Percentiles rank a stretch among this genome's conserved stretches.
These are phyloP conservation scores for Edaphochlamys debaryana DNA, from an alignment of 139 green algal genomes.

Conservation along the genomic window DNA sequence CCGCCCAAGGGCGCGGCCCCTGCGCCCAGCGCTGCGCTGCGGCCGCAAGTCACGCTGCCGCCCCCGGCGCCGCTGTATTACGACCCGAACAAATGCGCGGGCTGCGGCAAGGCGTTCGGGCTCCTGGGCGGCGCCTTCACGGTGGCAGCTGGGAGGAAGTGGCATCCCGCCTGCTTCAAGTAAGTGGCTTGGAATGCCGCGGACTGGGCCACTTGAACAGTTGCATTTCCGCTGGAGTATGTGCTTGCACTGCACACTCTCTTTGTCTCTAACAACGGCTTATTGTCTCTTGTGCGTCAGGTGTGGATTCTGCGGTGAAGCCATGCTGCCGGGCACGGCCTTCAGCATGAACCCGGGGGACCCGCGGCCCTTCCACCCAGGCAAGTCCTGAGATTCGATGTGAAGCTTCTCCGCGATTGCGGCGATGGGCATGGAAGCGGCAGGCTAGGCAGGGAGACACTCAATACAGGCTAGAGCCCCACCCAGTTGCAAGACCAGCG, in stretches of 20 bases:
- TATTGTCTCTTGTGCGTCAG: no score
- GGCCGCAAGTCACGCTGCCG: not conserved
- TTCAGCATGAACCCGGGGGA: conserved; percentile 36
- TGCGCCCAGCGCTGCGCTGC: not conserved
- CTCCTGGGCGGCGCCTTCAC: conserved; percentile 33
- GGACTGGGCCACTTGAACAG: no score
- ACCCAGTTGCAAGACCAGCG: no score
- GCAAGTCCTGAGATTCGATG: no score
- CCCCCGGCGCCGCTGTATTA: conserved; percentile 16
- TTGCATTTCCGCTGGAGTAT: no score
- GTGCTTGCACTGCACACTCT: not conserved
- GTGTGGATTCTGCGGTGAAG: conserved; percentile 65
- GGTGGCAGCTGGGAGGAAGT: conserved; percentile 53
- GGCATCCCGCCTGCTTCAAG: conserved; percentile 62
- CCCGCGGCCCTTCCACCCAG: conserved; percentile 58
- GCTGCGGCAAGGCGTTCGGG: conserved; percentile 43
- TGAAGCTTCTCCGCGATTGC: no score
- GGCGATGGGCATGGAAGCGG: no score
- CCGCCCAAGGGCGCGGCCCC: not conserved
- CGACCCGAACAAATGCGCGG: conserved; percentile 48
- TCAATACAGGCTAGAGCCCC: no score
- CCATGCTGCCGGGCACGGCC: conserved; percentile 42
- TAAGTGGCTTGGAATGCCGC: not conserved
- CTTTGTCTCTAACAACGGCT: not conserved
- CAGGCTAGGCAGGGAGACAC: no score